These are phyloP conservation scores for Ascochyta rabiei DNA, from an alignment of 2,329 filamentous ascomycete species.

Conservation along the genomic window DNA sequence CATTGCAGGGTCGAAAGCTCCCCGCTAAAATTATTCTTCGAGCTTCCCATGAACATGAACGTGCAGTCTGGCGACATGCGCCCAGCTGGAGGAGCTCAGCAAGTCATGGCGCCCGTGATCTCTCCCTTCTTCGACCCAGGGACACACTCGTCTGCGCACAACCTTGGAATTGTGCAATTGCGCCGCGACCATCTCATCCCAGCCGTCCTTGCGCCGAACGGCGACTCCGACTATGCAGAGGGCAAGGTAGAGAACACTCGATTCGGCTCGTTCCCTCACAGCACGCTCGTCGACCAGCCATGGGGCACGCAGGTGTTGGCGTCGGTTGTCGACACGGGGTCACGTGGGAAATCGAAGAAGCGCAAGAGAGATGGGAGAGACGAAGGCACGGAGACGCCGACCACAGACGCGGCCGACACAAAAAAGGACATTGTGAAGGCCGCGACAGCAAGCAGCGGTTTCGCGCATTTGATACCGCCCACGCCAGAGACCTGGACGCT, in stretches of 20 bases:
- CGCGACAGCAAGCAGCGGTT: slow-evolving; percentile 67
- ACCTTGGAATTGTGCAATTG: slow-evolving; percentile 83
- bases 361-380: slow-evolving; percentile 55
- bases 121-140: slow-evolving; percentile 84
- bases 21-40: slow-evolving; percentile 27
- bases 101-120: slow-evolving; percentile 34
- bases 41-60: slow-evolving; percentile 5
- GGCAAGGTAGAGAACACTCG: slow-evolving; percentile 77
- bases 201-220: slow-evolving; percentile 60
- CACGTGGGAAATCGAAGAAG: slow-evolving; percentile 68
- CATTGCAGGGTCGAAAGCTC: slow-evolving; percentile 34
- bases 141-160: slow-evolving; percentile 64
- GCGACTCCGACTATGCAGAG: slow-evolving; percentile 51
- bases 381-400: slow-evolving; percentile 25
- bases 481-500: slow-evolving; percentile 84
- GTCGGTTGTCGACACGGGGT: slow-evolving; percentile 88
- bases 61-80: not conserved
- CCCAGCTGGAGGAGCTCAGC: not conserved
- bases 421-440: slow-evolving; percentile 39
- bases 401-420: slow-evolving; percentile 38
- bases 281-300: slow-evolving; percentile 67
- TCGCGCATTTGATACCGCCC: slow-evolving; percentile 78
- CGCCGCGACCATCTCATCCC: slow-evolving; percentile 86
- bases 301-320: slow-evolving; percentile 94
- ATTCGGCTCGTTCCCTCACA: slow-evolving; percentile 75